Base-by-base conservation (phyloP, 805 yeast genomes). In the Saturnispora bothae region DNA sequence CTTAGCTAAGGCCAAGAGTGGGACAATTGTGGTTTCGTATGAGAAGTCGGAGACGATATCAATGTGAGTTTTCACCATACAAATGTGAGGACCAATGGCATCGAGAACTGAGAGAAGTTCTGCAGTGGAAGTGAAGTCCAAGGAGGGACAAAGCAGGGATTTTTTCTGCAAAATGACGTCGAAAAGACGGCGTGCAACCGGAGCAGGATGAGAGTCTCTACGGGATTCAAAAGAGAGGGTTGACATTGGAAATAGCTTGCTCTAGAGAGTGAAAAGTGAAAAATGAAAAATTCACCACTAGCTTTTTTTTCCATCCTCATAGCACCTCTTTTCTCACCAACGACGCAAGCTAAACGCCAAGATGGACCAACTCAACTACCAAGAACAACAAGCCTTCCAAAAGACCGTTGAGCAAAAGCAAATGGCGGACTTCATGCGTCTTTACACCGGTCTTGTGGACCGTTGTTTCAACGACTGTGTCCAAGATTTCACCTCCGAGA, bases 401-500 rank as follows among this genome's bases (percentile, higher is more conserved):
- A 88, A 80, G 62, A 68, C 89, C 47, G 95, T 89, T 48, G 98
- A 89, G 67, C 88, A 83, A 60, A 89, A 89, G 71, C 98, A 89
- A 66, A 88, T 92, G 96, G 83, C 83, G 64, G 98, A 89, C 63
- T 92, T 89, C 79, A 89, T 92, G 97, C 81, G 92, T 60, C 69
- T 82, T 42, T 92, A 92, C 74, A 86, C 97, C 48, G 81, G 82
- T 59, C 73, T 92, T 53, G 97, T 92, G 38, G 94, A 89, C 64
- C 82, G 95, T 69, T 92, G 99, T 69, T 92, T 92, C 69, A 76
- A 76, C 44, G 97, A 92, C 66, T 92, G 99, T 68, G 96, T 92
- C 59, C 89, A 88, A 61, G 98, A 92, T 63, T 89, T 92, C 76
- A 92, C 99, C 42, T 85, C 97, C 31, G 78, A 80, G 58, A 76